Evolutionary conservation across 805 yeast species (phyloP).

Genomic region (Candida glaebosa): DNA sequence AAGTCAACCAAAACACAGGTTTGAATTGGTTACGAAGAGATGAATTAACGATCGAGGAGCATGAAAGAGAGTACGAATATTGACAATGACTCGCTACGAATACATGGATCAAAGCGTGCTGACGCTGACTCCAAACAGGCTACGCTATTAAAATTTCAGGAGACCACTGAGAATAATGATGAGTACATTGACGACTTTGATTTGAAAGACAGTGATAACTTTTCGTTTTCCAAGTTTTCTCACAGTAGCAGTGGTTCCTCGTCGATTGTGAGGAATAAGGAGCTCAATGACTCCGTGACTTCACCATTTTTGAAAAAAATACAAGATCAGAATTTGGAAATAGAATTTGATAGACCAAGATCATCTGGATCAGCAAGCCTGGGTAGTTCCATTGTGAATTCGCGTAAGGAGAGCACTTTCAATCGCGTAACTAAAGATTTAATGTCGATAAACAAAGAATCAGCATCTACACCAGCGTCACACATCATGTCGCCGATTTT

Average conservation of each 20-base stretch:
- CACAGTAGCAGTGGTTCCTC: conserved; percentile 23
- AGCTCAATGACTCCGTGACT: conserved; percentile 3
- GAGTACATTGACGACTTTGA: conserved; percentile 27
- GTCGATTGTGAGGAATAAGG: conserved; percentile 9
- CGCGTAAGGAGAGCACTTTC: too few species aligned
- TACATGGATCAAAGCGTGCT: background rate
- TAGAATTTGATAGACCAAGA: background rate
- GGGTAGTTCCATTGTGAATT: too few species aligned
- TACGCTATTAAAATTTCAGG: conserved; percentile 30
- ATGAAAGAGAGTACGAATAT: background rate
- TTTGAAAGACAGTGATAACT: conserved; percentile 22
- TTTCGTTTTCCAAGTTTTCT: conserved; percentile 38
- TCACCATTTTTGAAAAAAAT: conserved; percentile 5
- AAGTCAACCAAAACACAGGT: background rate
- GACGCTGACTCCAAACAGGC: conserved; percentile 5
- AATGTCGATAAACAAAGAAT: background rate
- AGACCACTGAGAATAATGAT: conserved; percentile 14
- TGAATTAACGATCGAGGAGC: background rate
- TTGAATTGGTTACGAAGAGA: background rate
- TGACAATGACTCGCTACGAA: background rate
- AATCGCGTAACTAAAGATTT: background rate
- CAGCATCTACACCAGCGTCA: too few species aligned
- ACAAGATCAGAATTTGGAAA: background rate
- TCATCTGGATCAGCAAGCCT: background rate
- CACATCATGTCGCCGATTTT: background rate